Evolutionary conservation across 1,139 yeast species (phyloP).

Genomic region (Suhomyces yuchorum): DNA sequence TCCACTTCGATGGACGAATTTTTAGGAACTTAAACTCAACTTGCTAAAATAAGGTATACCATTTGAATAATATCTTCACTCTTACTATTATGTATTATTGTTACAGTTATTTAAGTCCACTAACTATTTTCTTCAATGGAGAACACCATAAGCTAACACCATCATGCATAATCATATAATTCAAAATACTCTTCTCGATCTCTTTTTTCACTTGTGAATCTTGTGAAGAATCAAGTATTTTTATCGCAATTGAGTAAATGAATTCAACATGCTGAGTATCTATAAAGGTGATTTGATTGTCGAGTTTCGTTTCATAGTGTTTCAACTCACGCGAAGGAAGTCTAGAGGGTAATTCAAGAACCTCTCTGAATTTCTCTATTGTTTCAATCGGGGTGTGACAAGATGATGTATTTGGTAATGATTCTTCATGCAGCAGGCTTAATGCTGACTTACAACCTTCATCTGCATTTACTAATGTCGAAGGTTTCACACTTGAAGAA

Average conservation of each 20-base stretch:
- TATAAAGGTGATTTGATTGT: conserved; percentile 25
- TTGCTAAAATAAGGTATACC: no score
- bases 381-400: conserved; percentile 3
- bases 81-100: no score
- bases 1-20: no score
- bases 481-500: no score
- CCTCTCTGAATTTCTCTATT: neutral
- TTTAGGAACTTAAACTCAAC: no score
- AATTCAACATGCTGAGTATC: conserved; percentile 22
- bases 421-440: no score
- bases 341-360: conserved; percentile 19
- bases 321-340: conserved; percentile 38
- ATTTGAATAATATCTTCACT: no score
- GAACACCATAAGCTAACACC: conserved; percentile 60
- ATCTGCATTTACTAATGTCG: no score
- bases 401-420: neutral
- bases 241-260: conserved; percentile 14
- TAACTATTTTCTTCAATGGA: conserved; percentile 52
- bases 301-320: conserved; percentile 39
- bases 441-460: no score
- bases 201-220: neutral
- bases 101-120: conserved; percentile 25
- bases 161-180: conserved; percentile 52
- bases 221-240: conserved; percentile 17
- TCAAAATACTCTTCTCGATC: conserved; percentile 27